Conservation (phyloP, 1,139 yeast species). For the Wickerhamomyces sp. region DNA sequence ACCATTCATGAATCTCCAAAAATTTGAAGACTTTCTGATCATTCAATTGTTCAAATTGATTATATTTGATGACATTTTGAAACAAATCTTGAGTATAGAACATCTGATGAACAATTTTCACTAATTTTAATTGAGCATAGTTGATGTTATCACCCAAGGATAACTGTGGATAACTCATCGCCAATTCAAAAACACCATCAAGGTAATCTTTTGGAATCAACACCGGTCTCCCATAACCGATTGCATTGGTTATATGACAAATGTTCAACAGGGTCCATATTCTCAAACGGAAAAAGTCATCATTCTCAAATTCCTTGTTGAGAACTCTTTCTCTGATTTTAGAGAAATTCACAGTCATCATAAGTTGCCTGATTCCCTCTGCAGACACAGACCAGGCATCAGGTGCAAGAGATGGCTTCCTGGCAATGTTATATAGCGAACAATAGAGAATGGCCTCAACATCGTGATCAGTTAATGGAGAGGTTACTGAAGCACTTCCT, state of each 20-base stretch:
- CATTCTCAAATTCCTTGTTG: constrained; percentile 26
- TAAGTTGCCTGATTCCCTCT: constrained; percentile 42
- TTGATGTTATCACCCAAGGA: constrained; percentile 46
- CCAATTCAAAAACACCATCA: constrained; percentile 32
- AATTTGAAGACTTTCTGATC: constrained; percentile 20
- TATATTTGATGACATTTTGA: constrained; percentile 13
- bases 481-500: constrained; percentile 42
- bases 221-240: constrained; percentile 41
- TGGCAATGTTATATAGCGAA: constrained; percentile 44
- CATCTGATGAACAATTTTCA: constrained; percentile 14
- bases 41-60: constrained; percentile 10
- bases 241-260: constrained; percentile 42
- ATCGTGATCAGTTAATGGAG: constrained; percentile 49
- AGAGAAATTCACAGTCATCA: constrained; percentile 38
- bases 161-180: constrained; percentile 39
- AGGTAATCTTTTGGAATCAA: constrained; percentile 32
- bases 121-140: constrained; percentile 40
- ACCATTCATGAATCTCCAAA: constrained; percentile 37
- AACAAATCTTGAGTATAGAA: constrained; percentile 17
- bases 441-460: constrained; percentile 50
- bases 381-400: constrained; percentile 46
- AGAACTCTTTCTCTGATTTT: constrained; percentile 34
- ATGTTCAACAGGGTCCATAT: constrained; percentile 45
- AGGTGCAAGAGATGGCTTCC: constrained; percentile 37
- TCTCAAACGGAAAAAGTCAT: constrained; percentile 44